Evolutionary conservation across 441 rosid genomes (phyloP), one percentile per base, ranked within the genome.

Genomic region (Kokia cookei): DNA sequence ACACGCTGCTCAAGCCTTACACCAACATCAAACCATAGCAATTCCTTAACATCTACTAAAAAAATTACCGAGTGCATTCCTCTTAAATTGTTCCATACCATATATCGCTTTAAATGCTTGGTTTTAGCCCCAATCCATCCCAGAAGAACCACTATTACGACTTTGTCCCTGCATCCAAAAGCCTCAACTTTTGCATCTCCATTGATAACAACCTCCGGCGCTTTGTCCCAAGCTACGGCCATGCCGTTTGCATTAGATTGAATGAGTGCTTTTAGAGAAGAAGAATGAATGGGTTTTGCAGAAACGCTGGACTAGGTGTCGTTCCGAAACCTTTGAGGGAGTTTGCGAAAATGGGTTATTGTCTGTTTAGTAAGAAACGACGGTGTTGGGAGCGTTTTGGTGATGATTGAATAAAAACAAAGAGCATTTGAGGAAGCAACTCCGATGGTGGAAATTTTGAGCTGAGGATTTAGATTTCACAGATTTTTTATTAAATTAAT

Each of bases 51-150:
- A 9, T 83, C 90, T 24, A 93, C 91, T 19, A 85, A 78, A 66
- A 91, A 94, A 10, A 91, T 90, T 71, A 89, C 67, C 17, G 94
- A 92, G 78, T 88, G 74, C 75, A 89, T 79, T 68, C 98, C 99
- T 48, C 86, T 87, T 14, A 90, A 84, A 71, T 89, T 90, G 73
- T 93, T 88, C 94, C 98, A 93, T 79, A 91, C 98, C 11, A 86
- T 87, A 73, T 91, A 94, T 77, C 91, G 84, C 79, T 76, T 86
- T 6, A 93, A 65, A 64, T 94, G 96, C 79, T 89, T 89, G 61
- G 81, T 70, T 85, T 82, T 80, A 13, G 98, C 93, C 47, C 97
- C 97, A 4, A 94, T 89, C 99, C 97, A 93, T 27, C 99, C 99
- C 68, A 93, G 76, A 45, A 94, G 78, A 62, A 93, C 96, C 47